Percentiles rank a stretch among this genome's conserved stretches.
Evolutionary conservation across 352 stramenopile genomes (phyloP).

Genomic region (Globisporangium cystogenes): DNA sequence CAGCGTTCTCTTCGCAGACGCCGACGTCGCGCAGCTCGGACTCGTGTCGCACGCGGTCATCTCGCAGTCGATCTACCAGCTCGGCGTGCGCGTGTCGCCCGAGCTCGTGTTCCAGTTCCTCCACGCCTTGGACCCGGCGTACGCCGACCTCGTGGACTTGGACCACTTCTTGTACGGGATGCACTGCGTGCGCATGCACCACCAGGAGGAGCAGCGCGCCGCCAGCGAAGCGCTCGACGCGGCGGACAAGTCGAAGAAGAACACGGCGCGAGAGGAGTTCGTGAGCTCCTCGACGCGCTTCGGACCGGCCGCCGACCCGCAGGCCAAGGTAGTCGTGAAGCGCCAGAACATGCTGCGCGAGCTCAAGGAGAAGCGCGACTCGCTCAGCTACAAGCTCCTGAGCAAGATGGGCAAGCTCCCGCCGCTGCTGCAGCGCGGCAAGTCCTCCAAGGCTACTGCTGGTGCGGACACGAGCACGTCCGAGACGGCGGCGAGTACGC

Average conservation of each 20-base stretch:
- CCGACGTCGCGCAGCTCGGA: constrained; percentile 52
- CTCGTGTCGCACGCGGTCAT: constrained; percentile 67
- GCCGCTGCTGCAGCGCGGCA: constrained; percentile 30
- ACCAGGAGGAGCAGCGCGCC: constrained; percentile 44
- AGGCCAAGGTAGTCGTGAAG: constrained; percentile 55
- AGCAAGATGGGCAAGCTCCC: constrained; percentile 49
- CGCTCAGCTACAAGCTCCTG: constrained; percentile 63
- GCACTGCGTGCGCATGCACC: constrained; percentile 60
- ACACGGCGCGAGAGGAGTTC: constrained; percentile 31
- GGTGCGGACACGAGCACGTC: not conserved
- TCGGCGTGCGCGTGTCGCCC: constrained; percentile 51
- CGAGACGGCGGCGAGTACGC: not conserved
- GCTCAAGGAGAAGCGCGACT: constrained; percentile 64
- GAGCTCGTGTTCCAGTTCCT: constrained; percentile 45
- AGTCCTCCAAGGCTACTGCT: not conserved
- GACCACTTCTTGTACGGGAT: constrained; percentile 82
- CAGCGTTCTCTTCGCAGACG: constrained; percentile 50
- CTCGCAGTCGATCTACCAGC: constrained; percentile 63
- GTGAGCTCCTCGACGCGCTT: constrained; percentile 56
- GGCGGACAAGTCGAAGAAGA: not conserved
- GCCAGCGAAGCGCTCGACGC: not conserved
- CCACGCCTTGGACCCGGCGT: constrained; percentile 50
- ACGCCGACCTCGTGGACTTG: constrained; percentile 73
- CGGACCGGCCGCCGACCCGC: constrained; percentile 40
- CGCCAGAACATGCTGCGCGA: constrained; percentile 69